Conservation (phyloP, 2,329 filamentous ascomycete genomes). For the Leptographium galeiforme region DNA sequence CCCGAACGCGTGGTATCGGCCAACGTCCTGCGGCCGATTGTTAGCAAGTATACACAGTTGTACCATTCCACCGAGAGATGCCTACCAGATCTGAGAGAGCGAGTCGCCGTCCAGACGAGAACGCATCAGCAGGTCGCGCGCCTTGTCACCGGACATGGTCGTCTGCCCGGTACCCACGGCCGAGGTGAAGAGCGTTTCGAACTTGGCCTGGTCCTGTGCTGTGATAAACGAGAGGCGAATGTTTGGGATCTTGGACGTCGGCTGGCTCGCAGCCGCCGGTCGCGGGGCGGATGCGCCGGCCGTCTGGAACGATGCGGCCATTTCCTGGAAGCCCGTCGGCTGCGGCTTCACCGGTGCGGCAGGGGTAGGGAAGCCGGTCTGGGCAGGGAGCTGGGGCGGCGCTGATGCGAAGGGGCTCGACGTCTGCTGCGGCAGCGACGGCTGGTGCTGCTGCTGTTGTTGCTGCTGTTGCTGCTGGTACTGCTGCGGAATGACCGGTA, state of each 20-base stretch:
- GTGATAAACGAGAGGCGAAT: constrained; percentile 94
- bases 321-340: constrained; percentile 50
- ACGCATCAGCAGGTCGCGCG: constrained; percentile 73
- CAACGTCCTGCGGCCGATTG: constrained; percentile 49
- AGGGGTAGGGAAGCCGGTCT: constrained; percentile 28
- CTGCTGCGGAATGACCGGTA: constrained; percentile 47
- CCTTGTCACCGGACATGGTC: constrained; percentile 85
- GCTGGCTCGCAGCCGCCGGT: constrained; percentile 34
- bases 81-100: constrained; percentile 83
- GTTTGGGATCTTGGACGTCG: constrained; percentile 71
- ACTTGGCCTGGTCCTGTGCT: constrained; percentile 86
- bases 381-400: constrained; percentile 33
- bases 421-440: constrained; percentile 23
- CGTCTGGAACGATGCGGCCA: constrained; percentile 53
- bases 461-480: constrained; percentile 40
- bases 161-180: constrained; percentile 73
- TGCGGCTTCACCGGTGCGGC: constrained; percentile 45
- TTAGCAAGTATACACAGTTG: constrained; percentile 1
- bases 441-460: constrained; percentile 21
- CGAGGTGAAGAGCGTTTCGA: constrained; percentile 94
- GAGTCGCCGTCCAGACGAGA: constrained; percentile 80
- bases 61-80: constrained; percentile 1
- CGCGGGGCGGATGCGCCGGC: constrained; percentile 19
- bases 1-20: constrained; percentile 94
- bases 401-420: constrained; percentile 32